phyloP scores from a whole-genome alignment of 345 rosid species.

The Rhodamnia rubescens region DNA sequence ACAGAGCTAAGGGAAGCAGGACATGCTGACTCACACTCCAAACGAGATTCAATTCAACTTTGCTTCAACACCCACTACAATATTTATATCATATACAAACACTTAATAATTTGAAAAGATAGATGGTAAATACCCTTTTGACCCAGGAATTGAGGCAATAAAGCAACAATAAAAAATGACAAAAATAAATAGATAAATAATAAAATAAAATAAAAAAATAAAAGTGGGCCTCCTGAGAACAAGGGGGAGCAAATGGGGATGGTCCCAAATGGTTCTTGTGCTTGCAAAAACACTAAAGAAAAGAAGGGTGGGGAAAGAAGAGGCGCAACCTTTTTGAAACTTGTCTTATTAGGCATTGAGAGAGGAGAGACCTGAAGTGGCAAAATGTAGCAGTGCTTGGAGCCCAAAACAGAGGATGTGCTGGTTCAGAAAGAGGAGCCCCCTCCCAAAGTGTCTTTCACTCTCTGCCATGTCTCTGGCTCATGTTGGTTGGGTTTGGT shows the following conservation, averaged over 20 bases:
- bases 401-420: not conserved
- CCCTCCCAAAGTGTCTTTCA: not conserved
- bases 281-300: not conserved
- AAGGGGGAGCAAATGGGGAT: conserved; percentile 33
- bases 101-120: not conserved
- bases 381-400: not conserved
- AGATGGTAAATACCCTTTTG: not conserved
- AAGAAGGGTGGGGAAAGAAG: not conserved
- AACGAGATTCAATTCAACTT: not conserved
- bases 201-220: not conserved
- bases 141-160: not conserved
- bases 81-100: not conserved
- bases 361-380: not conserved
- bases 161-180: not conserved
- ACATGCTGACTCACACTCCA: not conserved
- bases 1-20: not conserved
- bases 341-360: not conserved
- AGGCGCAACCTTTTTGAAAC: not conserved
- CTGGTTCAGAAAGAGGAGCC: not conserved
- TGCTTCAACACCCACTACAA: not conserved
- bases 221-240: conserved; percentile 23
- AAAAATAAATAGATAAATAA: not conserved
- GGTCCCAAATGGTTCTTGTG: conserved; percentile 16
- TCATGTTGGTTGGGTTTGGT: not conserved
- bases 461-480: not conserved